phyloP scores from a whole-genome alignment of 2,329 filamentous ascomycete genomes.

The Aspergillus arachidicola region DNA sequence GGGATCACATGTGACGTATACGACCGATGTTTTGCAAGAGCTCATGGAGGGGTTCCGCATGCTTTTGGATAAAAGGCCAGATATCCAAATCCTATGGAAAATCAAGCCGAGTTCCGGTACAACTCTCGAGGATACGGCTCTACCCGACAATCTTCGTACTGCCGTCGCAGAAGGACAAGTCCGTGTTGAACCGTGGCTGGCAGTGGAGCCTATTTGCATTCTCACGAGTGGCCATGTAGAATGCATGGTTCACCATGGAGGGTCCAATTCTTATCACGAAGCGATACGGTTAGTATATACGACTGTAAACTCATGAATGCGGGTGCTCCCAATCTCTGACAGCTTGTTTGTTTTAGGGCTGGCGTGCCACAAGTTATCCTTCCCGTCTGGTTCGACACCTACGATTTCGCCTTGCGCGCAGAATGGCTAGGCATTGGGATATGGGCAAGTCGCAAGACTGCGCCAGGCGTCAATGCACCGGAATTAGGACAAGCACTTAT shows the following conservation, averaged over 20 bases:
- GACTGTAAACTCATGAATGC: neutral
- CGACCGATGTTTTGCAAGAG: slow-evolving; percentile 34
- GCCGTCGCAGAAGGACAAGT: slow-evolving; percentile 35
- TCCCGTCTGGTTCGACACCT: slow-evolving; percentile 51
- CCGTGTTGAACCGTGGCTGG: slow-evolving; percentile 46
- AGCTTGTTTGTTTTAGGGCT: slow-evolving; percentile 30
- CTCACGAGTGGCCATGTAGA: slow-evolving; percentile 43
- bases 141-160: slow-evolving; percentile 24
- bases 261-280: slow-evolving; percentile 53
- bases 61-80: slow-evolving; percentile 34
- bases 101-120: slow-evolving; percentile 13
- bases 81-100: slow-evolving; percentile 41
- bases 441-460: slow-evolving; percentile 39
- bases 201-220: slow-evolving; percentile 37
- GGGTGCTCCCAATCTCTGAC: neutral
- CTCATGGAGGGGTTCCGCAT: slow-evolving; percentile 40
- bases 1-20: slow-evolving; percentile 38
- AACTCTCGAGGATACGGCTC: neutral
- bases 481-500: slow-evolving; percentile 31
- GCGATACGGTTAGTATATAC: slow-evolving; percentile 41
- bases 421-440: slow-evolving; percentile 49
- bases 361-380: slow-evolving; percentile 52
- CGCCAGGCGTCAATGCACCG: slow-evolving; percentile 33
- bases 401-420: slow-evolving; percentile 48
- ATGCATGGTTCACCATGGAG: slow-evolving; percentile 51